Evolutionary conservation across 2,329 filamentous ascomycete species (phyloP).

Genomic region (Calonectria hawksworthii): DNA sequence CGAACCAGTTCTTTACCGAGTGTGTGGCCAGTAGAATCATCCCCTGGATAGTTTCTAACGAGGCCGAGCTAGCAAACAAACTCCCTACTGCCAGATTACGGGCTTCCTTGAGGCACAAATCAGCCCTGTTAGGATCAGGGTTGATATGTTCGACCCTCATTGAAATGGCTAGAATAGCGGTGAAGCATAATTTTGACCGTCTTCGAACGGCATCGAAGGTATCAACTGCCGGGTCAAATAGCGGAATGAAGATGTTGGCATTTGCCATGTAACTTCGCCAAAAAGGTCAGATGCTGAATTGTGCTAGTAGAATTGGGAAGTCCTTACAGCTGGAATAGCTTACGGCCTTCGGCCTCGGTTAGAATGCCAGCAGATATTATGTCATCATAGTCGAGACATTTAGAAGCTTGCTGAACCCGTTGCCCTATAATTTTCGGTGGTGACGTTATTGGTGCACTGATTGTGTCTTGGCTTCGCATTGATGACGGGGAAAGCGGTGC

Average conservation of each 20-base stretch:
- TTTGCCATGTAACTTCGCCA: neutral
- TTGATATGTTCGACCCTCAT: neutral
- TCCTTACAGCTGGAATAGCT: neutral
- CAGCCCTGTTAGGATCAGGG: neutral
- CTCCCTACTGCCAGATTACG: neutral
- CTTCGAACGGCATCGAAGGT: neutral
- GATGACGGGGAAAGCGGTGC: neutral
- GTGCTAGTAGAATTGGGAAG: no score
- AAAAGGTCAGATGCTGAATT: neutral
- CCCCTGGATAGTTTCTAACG: neutral
- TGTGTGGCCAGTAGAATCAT: neutral
- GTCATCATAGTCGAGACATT: neutral
- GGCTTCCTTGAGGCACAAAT: neutral
- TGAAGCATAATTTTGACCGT: neutral
- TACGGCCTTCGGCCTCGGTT: neutral
- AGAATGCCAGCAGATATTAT: neutral
- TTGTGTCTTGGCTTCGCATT: neutral
- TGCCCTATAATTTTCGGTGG: no score
- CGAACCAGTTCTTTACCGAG: neutral
- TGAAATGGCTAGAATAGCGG: neutral
- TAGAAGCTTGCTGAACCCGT: neutral
- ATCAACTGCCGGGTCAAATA: neutral
- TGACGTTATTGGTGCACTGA: neutral
- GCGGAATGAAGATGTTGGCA: neutral
- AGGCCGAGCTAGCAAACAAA: neutral